Evolutionary conservation across 495 filamentous ascomycete species (phyloP), one percentile per base, ranked within the genome.

Genomic region (Cenococcum geophilum): DNA sequence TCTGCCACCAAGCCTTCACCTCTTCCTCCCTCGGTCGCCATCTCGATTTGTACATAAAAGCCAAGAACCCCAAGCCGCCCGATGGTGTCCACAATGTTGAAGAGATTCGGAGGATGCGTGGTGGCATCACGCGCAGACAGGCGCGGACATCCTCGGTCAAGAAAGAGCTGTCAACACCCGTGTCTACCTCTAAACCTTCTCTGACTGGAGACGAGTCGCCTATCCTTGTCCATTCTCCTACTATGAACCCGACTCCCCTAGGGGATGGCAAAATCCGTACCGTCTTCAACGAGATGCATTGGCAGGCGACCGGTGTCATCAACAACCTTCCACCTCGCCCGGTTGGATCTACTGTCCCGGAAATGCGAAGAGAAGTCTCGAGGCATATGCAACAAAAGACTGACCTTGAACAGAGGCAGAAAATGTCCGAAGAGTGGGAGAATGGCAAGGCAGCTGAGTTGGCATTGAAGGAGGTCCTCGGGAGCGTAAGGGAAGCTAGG

Each of bases 21-120:
- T 95, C 91, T 8, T 95, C 91, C 5, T 93, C 89, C 3, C 79
- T 96, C n/a, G 91, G 91, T 23, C 87, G 91, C 40, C 91, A 96
- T 76, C 82, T 96, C 25, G 91, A 96, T 70, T 80, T 93, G 36
- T 96, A 91, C 71, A 87, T 96, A 62, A 89, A 88, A 70, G 85
- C 87, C 65, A 92, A 89, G 74, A 95, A 96, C 69, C 85, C 86
- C 5, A 90, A 89, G 68, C 77, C 84, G 1, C 80, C 89, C 3
- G 91, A 96, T 74, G 91, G 90, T 9, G 69, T 95, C 47, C 91
- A 96, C 73, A 80, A 95, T 75, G 87, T 95, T 34, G 88, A 91
- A 5, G 88, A 88, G 73, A 96, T 96, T 70, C 79, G 83, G 67
- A 87, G 85, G 71, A 77, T 93, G 64, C 82, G 91, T 59, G 85